Evolutionary conservation across 2,329 filamentous ascomycete species (phyloP), one percentile per base, ranked within the genome.

Genomic region (Cladosporium oxysporum): DNA sequence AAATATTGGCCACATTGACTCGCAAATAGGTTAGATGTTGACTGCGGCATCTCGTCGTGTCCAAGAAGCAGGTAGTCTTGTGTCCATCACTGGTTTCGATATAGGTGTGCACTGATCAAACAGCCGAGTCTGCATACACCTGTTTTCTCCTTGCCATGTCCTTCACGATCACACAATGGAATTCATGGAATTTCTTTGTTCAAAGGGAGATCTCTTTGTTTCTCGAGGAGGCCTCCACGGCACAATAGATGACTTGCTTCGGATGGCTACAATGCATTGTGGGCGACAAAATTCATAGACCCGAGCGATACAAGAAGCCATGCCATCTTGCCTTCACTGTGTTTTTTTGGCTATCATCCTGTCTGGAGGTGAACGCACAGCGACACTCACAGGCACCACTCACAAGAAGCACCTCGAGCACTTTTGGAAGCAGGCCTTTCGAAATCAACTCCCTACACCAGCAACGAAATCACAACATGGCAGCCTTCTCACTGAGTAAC

Each of bases 371-470:
- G 55, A 58, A 35, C 31, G 33, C n/a, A 14, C 29, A 12, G 11
- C 55, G 31, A 58, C 33, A 37, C 55, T 58, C 14, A 35, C 55
- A 26, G 33, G 55, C 55, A 41, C n/a, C 16, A 18, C 12, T 41
- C 16, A 41, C 35, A 16, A 18, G 35, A 16, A 18, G 16, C 35
- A 41, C 35, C 2, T 44, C 37, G 37, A 44, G n/a, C 7, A n/a
- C 18, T n/a, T 44, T 58, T n/a, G 33, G 33, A 41, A 58, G 55
- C 55, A 35, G 55, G 55, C 14, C 55, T 58, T 58, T 58, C 33
- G 29, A 16, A 28, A 12, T 37, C 55, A 16, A 41, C 11, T 26
- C 31, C 18, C 26, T 16, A 23, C 26, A 28, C 26, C 16, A 29
- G 16, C 23, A 14, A 53, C 49, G 16, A 29, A 29, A 5, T 26